Percentiles rank a stretch among this genome's conserved stretches.
These are phyloP conservation scores for Suillus bovinus DNA, from an alignment of 768 basidiomycete species.

Conservation along the genomic window DNA sequence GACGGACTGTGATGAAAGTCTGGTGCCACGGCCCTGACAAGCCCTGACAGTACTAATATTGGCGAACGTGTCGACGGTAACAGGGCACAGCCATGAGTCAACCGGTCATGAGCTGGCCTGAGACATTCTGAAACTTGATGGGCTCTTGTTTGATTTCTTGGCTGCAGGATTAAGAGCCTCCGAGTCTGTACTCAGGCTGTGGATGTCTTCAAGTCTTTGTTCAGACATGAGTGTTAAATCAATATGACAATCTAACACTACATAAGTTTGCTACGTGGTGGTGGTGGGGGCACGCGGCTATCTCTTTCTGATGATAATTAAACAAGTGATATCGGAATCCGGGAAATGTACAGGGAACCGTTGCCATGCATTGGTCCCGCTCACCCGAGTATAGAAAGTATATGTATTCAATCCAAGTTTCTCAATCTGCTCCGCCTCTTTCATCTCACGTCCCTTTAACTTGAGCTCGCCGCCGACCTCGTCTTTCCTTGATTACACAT, in stretches of 20 bases:
- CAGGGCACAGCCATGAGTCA: background rate
- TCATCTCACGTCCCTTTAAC: background rate
- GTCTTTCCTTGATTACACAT: conserved; percentile 16
- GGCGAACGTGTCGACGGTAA: background rate
- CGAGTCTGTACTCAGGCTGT: no score
- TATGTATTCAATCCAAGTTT: background rate
- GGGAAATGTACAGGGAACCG: conserved; percentile 1
- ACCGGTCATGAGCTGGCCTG: no score
- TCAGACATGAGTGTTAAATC: no score
- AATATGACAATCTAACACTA: no score
- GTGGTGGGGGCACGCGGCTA: no score
- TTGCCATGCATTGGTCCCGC: conserved; percentile 4
- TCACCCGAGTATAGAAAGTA: background rate
- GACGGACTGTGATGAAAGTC: background rate
- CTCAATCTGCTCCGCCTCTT: background rate
- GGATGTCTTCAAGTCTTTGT: no score
- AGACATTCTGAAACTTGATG: no score
- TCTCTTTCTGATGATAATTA: background rate
- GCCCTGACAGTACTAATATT: background rate
- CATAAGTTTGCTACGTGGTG: no score
- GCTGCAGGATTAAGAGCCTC: no score
- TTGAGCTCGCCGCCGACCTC: conserved; percentile 5
- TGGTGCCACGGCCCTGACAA: background rate
- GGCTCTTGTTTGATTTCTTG: no score
- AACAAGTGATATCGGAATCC: background rate